Evolutionary conservation across 805 yeast genomes (phyloP).

Genomic region (Candida pseudoglaebosa): DNA sequence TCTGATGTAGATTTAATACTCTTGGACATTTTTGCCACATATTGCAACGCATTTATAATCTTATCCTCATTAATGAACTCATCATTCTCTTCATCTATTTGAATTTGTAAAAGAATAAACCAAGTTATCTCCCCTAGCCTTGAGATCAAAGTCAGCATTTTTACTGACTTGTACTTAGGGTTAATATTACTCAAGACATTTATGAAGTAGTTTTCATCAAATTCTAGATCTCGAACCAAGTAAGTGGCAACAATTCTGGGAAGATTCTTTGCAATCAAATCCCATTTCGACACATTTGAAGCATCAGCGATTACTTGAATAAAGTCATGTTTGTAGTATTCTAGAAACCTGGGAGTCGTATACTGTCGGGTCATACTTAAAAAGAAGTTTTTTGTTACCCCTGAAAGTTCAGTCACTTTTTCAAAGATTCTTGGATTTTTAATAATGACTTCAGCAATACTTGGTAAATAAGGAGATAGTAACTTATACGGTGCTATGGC

Average conservation of each 20-base stretch:
- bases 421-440: constrained; percentile 54
- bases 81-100: constrained; percentile 25
- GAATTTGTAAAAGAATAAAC: constrained; percentile 30
- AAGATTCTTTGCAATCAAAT: constrained; percentile 46
- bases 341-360: constrained; percentile 73
- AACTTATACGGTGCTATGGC: constrained; percentile 72
- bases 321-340: constrained; percentile 59
- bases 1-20: constrained; percentile 8
- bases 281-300: constrained; percentile 40
- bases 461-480: constrained; percentile 73
- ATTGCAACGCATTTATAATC: constrained; percentile 42
- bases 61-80: constrained; percentile 27
- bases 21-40: constrained; percentile 27
- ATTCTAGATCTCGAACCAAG: constrained; percentile 45
- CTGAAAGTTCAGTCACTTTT: constrained; percentile 61
- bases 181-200: constrained; percentile 51
- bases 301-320: constrained; percentile 60
- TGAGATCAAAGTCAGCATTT: constrained; percentile 30
- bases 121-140: constrained; percentile 38
- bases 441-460: constrained; percentile 61
- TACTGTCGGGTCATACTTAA: constrained; percentile 64
- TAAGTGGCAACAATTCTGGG: constrained; percentile 56
- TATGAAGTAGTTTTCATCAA: constrained; percentile 48
- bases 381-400: constrained; percentile 58
- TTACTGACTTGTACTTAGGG: constrained; percentile 39